Base-by-base conservation (phyloP, 2,329 filamentous ascomycete genomes). In the Dactylella cylindrospora region DNA sequence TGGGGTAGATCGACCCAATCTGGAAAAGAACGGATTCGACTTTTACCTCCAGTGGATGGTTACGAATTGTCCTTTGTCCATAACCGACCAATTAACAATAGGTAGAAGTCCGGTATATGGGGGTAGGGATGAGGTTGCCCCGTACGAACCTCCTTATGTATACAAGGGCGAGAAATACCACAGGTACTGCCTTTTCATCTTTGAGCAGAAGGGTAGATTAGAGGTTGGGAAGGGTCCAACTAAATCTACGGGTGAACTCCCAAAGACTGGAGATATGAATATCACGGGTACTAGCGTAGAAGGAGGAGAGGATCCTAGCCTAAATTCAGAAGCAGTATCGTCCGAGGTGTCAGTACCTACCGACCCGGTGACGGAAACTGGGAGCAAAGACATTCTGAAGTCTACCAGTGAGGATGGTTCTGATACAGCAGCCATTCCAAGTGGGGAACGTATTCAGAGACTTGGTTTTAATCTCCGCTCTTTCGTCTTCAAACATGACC, bases 101-200 rank as follows among this genome's bases (percentile, higher is more conserved):
- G 53, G 73, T 20, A 49, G 64, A 22, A 62, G 65, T 8, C 57
- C 49, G n/a, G 31, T 39, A 3, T 39, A 64, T 10, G 62, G 47
- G 10, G 66, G 53, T 19, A 62, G 66, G 17, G 67, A 68, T 19
- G 51, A 57, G 12, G 55, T 70, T 31, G 75, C 83, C 2, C 84
- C 89, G 1, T 98, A 91, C 88, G 76, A 90, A 19, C 85, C 91
- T 0, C 86, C 93, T 1, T 88, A 86, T 71, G 84, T 89, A 0
- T 87, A 95, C 72, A 95, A 93, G 77, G 93, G 93, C 54, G 81
- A 85, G 1, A 88, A 88, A 1, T 96, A 97, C 75, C 93, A 97
- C 74, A 86, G 93, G 46, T 78, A 97, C 50, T 84, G 85, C 40
- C 76, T 97, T 61, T 86, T 93, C 71, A 76, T 98, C 17, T 77